A percentile compares a stretch with the other conserved stretches of the same genome.
These are phyloP conservation scores for Penstemon davidsonii DNA, from an alignment of 257 asterid species.

Conservation along the genomic window DNA sequence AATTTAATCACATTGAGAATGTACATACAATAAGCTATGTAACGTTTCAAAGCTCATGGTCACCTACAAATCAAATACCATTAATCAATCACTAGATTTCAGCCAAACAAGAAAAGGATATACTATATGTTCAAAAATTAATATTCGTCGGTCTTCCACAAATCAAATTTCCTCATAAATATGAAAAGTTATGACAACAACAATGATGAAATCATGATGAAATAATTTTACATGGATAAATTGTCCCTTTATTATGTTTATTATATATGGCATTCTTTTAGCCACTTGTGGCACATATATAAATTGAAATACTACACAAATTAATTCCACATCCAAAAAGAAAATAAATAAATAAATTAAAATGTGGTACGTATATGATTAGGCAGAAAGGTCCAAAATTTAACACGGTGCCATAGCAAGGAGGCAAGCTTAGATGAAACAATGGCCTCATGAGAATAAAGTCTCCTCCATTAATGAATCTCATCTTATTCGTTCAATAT, in stretches of 20 bases:
- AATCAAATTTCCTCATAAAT: no score
- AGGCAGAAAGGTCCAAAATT: slow-evolving; percentile 26
- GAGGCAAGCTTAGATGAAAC: slow-evolving; percentile 38
- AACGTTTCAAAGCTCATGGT: no score
- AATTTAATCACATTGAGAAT: no score
- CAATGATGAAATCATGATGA: slow-evolving; percentile 24
- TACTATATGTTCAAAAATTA: no score
- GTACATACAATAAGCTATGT: no score
- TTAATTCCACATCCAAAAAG: not conserved
- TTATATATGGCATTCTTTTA: not conserved
- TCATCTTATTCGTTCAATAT: not conserved
- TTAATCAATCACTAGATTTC: no score
- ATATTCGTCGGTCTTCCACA: no score
- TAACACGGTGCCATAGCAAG: slow-evolving; percentile 30
- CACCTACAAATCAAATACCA: no score
- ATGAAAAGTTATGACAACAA: not conserved
- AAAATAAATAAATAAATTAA: not conserved
- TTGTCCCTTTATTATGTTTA: not conserved
- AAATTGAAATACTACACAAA: not conserved
- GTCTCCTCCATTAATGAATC: not conserved
- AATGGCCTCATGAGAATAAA: slow-evolving; percentile 20
- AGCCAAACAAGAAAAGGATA: no score
- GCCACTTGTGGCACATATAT: not conserved
- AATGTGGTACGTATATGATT: slow-evolving; percentile 1
- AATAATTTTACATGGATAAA: not conserved